Base-by-base conservation (phyloP, 1,139 yeast genomes). In the Cylindricascospora bacillispora region DNA sequence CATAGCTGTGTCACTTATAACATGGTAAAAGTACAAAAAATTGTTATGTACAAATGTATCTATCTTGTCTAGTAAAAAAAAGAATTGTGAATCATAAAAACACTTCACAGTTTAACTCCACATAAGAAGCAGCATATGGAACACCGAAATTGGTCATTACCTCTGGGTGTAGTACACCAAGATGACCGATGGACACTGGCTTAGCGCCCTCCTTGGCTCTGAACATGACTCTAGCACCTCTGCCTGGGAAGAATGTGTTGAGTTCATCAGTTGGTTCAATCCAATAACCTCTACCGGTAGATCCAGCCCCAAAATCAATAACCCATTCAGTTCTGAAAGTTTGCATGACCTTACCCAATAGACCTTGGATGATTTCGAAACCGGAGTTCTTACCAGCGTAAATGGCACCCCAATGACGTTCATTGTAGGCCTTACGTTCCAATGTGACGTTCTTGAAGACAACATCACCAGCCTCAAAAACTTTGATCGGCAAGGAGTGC, bases 131-230 rank as follows among this genome's bases (percentile, higher is more conserved):
- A 48, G 95, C 95, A 52, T 79, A 83, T 32, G 97, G 95, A 41
- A 92, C 73, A 43, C 85, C 97, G 52, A 85, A 92, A 50, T 70
- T 63, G 44, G 67, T 67, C 69, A 86, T 67, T 35, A 92, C 98
- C 52, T 81, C 85, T 22, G 99, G 99, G 57, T 92, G 99, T 50
- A 92, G 66, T 35, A 85, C 95, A 54, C 99, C 99, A 45, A 92
- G 64, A 29, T 73, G 62, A 43, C 99, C 99, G 48, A 92, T 70
- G 31, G 63, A 70, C 41, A 65, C 59, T 16, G 65, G 67, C 26
- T 67, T 60, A 16, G 57, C 76, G 35, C 72, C 78, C 39, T 70
- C 70, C 36, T 62, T 66, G 35, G 67, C 60, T 62, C 93, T 72
- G 63, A 74, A 80, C 58, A 67, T 70, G 37, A 92, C 68, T 49